Percentiles rank a stretch among this genome's conserved stretches.
These are phyloP conservation scores for Ceratocystis huliohia DNA, from an alignment of 2,329 filamentous ascomycete genomes.

Conservation along the genomic window DNA sequence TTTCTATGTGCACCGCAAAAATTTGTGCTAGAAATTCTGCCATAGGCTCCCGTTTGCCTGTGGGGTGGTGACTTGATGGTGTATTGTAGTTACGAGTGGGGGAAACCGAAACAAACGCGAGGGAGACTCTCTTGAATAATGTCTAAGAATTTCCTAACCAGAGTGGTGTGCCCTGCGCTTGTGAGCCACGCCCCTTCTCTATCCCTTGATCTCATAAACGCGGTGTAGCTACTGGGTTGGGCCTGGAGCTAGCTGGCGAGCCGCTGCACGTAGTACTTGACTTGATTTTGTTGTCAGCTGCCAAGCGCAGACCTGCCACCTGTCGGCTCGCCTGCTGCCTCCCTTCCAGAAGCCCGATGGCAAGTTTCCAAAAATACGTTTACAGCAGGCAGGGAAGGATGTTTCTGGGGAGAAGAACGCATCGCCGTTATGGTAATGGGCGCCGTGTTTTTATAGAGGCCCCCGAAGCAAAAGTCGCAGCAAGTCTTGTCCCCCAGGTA, in stretches of 20 bases:
- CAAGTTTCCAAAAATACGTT: background rate
- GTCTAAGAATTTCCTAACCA: background rate
- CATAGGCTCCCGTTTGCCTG: background rate
- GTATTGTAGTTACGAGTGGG: background rate
- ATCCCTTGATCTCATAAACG: background rate
- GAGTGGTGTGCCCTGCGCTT: background rate
- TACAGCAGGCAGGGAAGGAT: no score
- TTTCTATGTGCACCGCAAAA: background rate
- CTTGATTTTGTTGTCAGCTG: background rate
- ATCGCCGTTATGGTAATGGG: no score
- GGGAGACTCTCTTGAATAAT: background rate
- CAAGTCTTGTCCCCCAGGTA: background rate
- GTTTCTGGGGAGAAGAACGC: no score
- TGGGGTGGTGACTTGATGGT: background rate
- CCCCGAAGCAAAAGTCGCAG: background rate
- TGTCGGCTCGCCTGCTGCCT: background rate
- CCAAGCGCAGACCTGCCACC: background rate
- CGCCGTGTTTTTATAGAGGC: no score
- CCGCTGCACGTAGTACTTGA: background rate
- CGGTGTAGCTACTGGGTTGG: background rate
- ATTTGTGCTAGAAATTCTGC: background rate
- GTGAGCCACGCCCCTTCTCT: background rate
- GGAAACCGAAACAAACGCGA: background rate
- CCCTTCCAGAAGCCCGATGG: background rate
- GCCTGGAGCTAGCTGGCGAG: background rate